Conservation (phyloP, 257 asterid species). For the Cinchona pubescens region DNA sequence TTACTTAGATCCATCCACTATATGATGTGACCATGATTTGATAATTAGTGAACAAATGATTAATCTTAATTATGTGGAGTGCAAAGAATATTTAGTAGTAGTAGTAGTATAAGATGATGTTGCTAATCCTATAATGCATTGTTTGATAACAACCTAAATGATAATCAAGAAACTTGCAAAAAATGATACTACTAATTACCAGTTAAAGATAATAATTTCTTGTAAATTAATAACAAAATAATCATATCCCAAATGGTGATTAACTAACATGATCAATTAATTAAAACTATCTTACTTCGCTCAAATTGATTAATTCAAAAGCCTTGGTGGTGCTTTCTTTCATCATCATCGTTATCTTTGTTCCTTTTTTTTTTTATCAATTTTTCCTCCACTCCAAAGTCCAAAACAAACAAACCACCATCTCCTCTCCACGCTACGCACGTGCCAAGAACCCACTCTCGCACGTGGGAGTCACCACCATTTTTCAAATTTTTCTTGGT, state of each 20-base stretch:
- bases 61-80: neutral
- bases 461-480: conserved; percentile 30
- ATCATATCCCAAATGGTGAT: conserved; percentile 3
- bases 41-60: neutral
- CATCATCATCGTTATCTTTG: neutral
- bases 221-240: conserved; percentile 14
- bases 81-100: neutral
- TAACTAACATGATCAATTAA: conserved; percentile 13
- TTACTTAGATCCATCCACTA: conserved; percentile 8
- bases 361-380: conserved; percentile 26
- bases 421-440: conserved; percentile 23
- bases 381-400: conserved; percentile 9
- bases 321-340: neutral
- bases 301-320: conserved; percentile 10
- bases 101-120: neutral
- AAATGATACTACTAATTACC: too few species aligned
- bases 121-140: neutral
- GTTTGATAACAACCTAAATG: neutral
- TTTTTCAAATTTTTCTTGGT: neutral
- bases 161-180: neutral
- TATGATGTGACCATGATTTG: neutral
- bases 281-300: neutral
- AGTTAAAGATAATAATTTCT: conserved; percentile 4
- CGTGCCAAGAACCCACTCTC: conserved; percentile 32
- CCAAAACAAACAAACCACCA: conserved; percentile 31